Base-by-base conservation (phyloP, 2,329 filamentous ascomycete species). In the Penicillium palitans region DNA sequence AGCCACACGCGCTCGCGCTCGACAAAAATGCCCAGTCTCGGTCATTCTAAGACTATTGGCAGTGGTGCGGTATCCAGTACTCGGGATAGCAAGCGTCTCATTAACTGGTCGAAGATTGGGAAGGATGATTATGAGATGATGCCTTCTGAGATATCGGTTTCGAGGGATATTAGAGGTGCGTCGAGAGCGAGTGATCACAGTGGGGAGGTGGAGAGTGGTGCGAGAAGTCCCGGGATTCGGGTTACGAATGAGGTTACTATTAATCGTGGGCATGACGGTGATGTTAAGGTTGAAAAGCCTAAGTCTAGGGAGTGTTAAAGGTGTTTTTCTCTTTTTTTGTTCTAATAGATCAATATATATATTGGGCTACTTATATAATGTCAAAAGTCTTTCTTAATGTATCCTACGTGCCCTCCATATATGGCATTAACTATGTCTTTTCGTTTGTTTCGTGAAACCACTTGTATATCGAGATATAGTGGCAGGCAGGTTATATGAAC, bases 121-220 rank as follows among this genome's bases (percentile, higher is more conserved):
- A 49, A 46, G 21, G 64, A 68, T 48, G 63, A 67, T 53, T 69
- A 69, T 55, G 68, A 70, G 52, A 68, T 68, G 67, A 68, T 68
- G 65, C 56, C 64, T 4, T 65, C 67, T n/a, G 63, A 69, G 31
- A 52, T 63, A 12, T 67, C 62, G n/a, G 57, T 64, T 25, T 40
- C 33, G 25, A 57, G 55, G 5, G 58, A 66, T 40, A n/a, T 52
- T 13, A 8, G 29, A 10, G 29, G 31, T 13, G 31, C 7, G 1
- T 46, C 55, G 21, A 45, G 50, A 5, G 40, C 17, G 6, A 52
- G 50, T 46, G 40, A 7, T 19, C 29, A 21, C 4, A 27, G 12
- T 37, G 39, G n/a, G 3, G 19, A 19, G 6, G 13, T 31, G 7
- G 15, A 13, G 6, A 40, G 8, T 15, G 37, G 50, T 19, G 15